Percentiles rank a stretch among this genome's conserved stretches.
These are phyloP conservation scores for Urochloa ruziziensis DNA, from an alignment of 176 grass and related monocot genomes.

Conservation along the genomic window DNA sequence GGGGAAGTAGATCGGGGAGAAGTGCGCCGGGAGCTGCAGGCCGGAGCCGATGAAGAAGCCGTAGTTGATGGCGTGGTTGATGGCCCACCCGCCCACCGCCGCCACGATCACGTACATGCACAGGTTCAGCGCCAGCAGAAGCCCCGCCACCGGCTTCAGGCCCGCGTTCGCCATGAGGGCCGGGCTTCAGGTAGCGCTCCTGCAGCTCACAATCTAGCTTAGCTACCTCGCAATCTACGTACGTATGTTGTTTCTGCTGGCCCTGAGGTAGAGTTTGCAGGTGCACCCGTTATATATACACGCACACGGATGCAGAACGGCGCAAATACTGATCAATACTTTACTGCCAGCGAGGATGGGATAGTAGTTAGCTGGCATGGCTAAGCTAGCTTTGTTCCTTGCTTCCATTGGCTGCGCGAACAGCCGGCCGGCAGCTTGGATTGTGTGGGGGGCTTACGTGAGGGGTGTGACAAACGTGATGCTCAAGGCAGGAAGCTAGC, in stretches of 20 bases:
- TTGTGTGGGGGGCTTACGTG: slow-evolving; percentile 17
- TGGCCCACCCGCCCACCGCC: slow-evolving; percentile 81
- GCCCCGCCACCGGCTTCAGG: slow-evolving; percentile 48
- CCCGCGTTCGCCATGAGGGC: slow-evolving; percentile 58
- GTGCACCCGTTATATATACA: slow-evolving; percentile 38
- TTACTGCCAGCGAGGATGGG: background rate
- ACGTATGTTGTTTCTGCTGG: background rate
- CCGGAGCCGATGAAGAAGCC: slow-evolving; percentile 59
- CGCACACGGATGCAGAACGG: background rate
- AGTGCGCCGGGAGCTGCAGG: slow-evolving; percentile 67
- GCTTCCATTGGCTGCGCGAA: slow-evolving; percentile 43
- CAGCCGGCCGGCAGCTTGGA: background rate
- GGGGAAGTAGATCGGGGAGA: slow-evolving; percentile 87
- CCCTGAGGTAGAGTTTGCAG: background rate
- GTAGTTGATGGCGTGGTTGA: slow-evolving; percentile 77
- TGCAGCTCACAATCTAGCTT: background rate
- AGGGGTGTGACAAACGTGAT: slow-evolving; percentile 48
- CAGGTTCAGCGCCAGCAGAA: slow-evolving; percentile 86
- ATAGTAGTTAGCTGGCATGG: background rate
- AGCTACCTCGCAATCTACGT: background rate
- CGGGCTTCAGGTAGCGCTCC: background rate
- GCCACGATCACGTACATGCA: slow-evolving; percentile 86
- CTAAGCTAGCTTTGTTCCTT: slow-evolving; percentile 58
- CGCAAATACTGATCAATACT: background rate
- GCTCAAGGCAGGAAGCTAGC: slow-evolving; percentile 58